A percentile compares a stretch with the other conserved stretches of the same genome.
These are phyloP conservation scores for Sclerotiophoma versabilis DNA, from an alignment of 2,329 filamentous ascomycete genomes.

Conservation along the genomic window DNA sequence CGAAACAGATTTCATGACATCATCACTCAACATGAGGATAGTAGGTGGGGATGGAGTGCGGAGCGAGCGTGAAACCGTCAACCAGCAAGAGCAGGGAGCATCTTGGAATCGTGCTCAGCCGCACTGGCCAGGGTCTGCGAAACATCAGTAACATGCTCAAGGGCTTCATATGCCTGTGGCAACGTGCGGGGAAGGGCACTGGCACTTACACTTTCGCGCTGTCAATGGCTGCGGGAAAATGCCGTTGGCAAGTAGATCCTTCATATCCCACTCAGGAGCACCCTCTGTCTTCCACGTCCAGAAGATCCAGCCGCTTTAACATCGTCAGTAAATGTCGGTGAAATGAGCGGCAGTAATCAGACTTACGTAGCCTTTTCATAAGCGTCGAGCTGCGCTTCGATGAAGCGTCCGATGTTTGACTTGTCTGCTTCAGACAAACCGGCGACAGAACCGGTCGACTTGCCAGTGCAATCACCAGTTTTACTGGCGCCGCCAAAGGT, in stretches of 20 bases:
- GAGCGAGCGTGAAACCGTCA: slow-evolving; percentile 28
- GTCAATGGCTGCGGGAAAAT: slow-evolving; percentile 58
- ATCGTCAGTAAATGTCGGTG: not conserved
- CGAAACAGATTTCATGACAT: slow-evolving; percentile 32
- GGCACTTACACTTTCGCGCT: slow-evolving; percentile 47
- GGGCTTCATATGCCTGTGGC: not conserved
- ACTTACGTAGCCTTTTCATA: slow-evolving; percentile 53
- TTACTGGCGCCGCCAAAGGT: slow-evolving; percentile 47
- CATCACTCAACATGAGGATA: slow-evolving; percentile 20
- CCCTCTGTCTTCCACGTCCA: slow-evolving; percentile 61
- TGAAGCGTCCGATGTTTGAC: slow-evolving; percentile 53
- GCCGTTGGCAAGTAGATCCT: slow-evolving; percentile 52
- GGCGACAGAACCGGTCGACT: slow-evolving; percentile 53
- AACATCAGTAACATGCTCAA: slow-evolving; percentile 25
- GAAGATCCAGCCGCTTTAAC: slow-evolving; percentile 54
- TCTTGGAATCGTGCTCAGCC: slow-evolving; percentile 27
- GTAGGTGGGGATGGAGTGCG: slow-evolving; percentile 3
- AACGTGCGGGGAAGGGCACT: slow-evolving; percentile 22
- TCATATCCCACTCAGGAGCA: slow-evolving; percentile 59
- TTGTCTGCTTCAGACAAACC: slow-evolving; percentile 52
- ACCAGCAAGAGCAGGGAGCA: slow-evolving; percentile 16
- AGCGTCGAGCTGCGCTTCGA: slow-evolving; percentile 57
- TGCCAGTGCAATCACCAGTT: slow-evolving; percentile 55
- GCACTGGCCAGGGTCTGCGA: slow-evolving; percentile 46
- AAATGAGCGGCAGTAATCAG: not conserved